These are phyloP conservation scores for Triadica sebifera DNA, from an alignment of 345 rosid species.

Conservation along the genomic window DNA sequence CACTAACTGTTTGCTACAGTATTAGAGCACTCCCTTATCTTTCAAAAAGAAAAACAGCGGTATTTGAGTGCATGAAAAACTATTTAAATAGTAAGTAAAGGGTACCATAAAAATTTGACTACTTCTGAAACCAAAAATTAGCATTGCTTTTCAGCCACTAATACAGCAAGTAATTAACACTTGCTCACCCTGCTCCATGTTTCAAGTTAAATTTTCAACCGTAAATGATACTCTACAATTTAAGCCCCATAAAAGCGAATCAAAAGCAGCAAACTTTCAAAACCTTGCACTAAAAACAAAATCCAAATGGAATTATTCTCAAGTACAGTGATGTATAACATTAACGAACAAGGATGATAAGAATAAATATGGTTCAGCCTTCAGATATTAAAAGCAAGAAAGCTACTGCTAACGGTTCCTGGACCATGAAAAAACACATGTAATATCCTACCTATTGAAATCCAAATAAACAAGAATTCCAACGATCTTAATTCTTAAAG, in stretches of 20 bases:
- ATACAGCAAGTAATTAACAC: background rate
- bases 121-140: conserved; percentile 13
- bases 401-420: conserved; percentile 10
- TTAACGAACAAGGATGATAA: background rate
- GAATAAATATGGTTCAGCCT: background rate
- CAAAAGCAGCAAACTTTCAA: background rate
- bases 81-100: background rate
- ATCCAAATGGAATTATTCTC: background rate
- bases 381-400: conserved; percentile 11
- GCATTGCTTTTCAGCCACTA: background rate
- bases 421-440: background rate
- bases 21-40: conserved; percentile 6
- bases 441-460: background rate
- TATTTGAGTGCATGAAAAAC: background rate
- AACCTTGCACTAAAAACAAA: conserved; percentile 7
- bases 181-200: conserved; percentile 1
- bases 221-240: background rate
- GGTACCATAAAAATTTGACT: background rate
- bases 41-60: conserved; percentile 4
- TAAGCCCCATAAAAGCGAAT: background rate
- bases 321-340: background rate
- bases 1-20: background rate
- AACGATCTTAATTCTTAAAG: background rate
- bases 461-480: background rate
- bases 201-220: background rate